phyloP scores from a whole-genome alignment of 169 alveolate genomes.

The Eimeria acervulina region DNA sequence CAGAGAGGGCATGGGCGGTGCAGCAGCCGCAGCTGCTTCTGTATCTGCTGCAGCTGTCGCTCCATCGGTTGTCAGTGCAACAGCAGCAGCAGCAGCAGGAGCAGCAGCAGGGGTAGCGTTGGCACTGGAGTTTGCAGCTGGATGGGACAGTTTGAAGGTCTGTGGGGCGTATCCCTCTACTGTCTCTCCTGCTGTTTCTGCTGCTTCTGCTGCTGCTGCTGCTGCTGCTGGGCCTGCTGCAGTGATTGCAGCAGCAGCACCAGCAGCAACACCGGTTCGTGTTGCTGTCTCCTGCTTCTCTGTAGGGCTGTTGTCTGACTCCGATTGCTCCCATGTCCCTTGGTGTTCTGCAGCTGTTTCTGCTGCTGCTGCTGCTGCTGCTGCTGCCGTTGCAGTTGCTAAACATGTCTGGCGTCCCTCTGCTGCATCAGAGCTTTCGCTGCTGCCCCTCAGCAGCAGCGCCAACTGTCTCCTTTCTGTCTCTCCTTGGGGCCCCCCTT shows the following conservation, averaged over 20 bases:
- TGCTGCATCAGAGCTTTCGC: too few species aligned
- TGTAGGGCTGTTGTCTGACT: neutral
- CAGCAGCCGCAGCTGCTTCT: neutral
- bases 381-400: neutral
- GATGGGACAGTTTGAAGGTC: neutral
- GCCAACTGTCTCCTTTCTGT: too few species aligned
- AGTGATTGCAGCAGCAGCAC: neutral
- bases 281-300: neutral
- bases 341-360: neutral
- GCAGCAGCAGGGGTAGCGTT: neutral
- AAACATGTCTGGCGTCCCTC: too few species aligned
- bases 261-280: neutral
- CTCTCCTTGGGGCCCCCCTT: too few species aligned
- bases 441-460: too few species aligned
- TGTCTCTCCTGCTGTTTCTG: neutral
- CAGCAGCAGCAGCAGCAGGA: neutral
- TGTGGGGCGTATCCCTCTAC: neutral
- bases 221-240: conserved; percentile 15
- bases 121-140: neutral
- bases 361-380: neutral
- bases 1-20: neutral
- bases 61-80: neutral
- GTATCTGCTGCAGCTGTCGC: neutral
- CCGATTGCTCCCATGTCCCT: too few species aligned
- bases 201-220: neutral